These are phyloP conservation scores for Bertia moriformis DNA, from an alignment of 2,329 filamentous ascomycete species.

Conservation along the genomic window DNA sequence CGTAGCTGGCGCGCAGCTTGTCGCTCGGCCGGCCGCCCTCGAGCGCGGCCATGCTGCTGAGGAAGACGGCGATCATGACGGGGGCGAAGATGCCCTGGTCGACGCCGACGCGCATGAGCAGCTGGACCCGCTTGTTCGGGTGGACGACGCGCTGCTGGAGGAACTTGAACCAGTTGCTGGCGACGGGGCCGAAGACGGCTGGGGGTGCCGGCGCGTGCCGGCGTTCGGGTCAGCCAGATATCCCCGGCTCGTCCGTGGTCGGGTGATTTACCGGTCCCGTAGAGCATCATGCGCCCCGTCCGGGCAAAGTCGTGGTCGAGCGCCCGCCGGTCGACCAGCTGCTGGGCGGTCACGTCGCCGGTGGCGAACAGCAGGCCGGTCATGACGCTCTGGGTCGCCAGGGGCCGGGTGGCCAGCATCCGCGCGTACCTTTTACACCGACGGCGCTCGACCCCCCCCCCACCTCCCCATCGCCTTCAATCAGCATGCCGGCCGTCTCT, in stretches of 20 bases:
- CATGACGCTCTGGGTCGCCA: conserved; percentile 81
- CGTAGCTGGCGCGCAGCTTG: conserved; percentile 60
- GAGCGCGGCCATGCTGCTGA: conserved; percentile 70
- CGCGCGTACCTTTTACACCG: conserved; percentile 66
- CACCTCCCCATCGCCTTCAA: too few species aligned
- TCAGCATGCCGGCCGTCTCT: too few species aligned
- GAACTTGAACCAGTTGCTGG: conserved; percentile 74
- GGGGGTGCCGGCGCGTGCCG: conserved; percentile 2
- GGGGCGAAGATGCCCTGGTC: conserved; percentile 79
- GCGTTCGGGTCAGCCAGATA: not conserved
- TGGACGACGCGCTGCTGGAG: conserved; percentile 57
- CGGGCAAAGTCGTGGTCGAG: conserved; percentile 58
- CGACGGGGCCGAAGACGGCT: conserved; percentile 76
- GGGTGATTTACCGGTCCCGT: conserved; percentile 50
- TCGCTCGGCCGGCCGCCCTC: conserved; percentile 49
- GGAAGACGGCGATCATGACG: conserved; percentile 67
- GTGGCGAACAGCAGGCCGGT: conserved; percentile 85
- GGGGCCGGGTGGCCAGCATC: conserved; percentile 63
- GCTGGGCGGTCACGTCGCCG: conserved; percentile 82
- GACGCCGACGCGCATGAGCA: conserved; percentile 60
- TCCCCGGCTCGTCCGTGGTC: conserved; percentile 3
- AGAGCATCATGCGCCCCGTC: conserved; percentile 66
- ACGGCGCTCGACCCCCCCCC: too few species aligned
- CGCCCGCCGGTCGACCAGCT: conserved; percentile 72
- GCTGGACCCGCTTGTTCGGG: conserved; percentile 51